These are phyloP conservation scores for Oxytropis ochrocephala DNA, from an alignment of 306 rosid genomes.

Conservation along the genomic window DNA sequence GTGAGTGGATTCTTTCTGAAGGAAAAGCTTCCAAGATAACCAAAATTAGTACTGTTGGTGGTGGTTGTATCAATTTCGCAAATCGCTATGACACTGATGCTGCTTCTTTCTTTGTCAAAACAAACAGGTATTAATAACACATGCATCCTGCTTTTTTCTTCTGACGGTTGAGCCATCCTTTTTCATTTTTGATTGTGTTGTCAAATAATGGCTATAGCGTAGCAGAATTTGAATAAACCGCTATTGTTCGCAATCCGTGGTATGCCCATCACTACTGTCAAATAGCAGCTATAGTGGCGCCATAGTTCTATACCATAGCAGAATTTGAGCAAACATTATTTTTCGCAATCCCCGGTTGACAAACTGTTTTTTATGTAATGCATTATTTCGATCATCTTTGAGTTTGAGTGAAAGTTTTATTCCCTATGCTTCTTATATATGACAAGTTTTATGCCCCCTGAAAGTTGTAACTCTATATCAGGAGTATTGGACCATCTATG, in stretches of 20 bases:
- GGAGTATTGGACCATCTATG: constrained; percentile 90
- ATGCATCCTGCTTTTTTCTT: neutral
- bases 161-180: neutral
- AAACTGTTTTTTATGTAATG: too few species aligned
- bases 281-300: too few species aligned
- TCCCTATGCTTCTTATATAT: neutral
- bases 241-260: too few species aligned
- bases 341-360: too few species aligned
- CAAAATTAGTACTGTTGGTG: constrained; percentile 73
- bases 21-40: constrained; percentile 78
- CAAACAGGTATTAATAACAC: constrained; percentile 54
- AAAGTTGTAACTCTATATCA: constrained; percentile 45
- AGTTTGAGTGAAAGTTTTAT: neutral
- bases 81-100: constrained; percentile 75
- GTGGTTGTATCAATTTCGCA: constrained; percentile 88
- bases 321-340: too few species aligned
- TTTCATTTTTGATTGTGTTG: neutral
- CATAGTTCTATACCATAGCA: too few species aligned
- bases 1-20: constrained; percentile 82
- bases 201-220: too few species aligned
- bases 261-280: too few species aligned
- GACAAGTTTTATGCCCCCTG: neutral
- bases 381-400: neutral
- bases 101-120: constrained; percentile 87
- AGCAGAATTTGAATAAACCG: too few species aligned